Conservation (phyloP, 2,329 filamentous ascomycete genomes). For the Aspergillus sp. region DNA sequence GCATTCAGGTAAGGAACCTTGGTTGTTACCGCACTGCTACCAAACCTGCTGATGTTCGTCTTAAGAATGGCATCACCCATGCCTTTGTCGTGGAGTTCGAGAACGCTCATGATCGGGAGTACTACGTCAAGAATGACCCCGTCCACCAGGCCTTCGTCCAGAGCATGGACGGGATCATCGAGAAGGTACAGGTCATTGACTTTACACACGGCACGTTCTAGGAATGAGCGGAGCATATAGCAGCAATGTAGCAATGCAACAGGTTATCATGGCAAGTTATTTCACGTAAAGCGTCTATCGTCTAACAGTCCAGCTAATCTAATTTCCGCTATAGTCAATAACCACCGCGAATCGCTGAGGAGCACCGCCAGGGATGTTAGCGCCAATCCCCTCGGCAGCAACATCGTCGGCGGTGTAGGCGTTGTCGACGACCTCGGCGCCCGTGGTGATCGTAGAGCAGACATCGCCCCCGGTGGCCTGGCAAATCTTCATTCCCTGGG, state of each 20-base stretch:
- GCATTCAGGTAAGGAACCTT: constrained; percentile 41
- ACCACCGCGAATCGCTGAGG: constrained; percentile 18
- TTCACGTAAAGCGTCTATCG: background rate
- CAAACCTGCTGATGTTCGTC: background rate
- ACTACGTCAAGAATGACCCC: constrained; percentile 58
- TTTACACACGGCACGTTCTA: constrained; percentile 16
- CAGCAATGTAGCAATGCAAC: too few species aligned
- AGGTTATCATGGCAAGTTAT: too few species aligned
- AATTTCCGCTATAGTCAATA: constrained; percentile 21
- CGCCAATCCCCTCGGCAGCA: constrained; percentile 25
- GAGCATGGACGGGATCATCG: constrained; percentile 22
- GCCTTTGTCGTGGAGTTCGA: constrained; percentile 61
- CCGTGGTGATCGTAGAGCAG: constrained; percentile 23
- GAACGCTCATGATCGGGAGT: constrained; percentile 54
- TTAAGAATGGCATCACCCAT: constrained; percentile 55
- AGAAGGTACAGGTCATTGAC: constrained; percentile 30
- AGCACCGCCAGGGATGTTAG: constrained; percentile 18
- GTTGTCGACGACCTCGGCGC: constrained; percentile 17
- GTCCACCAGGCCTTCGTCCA: constrained; percentile 53
- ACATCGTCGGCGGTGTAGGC: constrained; percentile 23
- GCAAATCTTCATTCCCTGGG: constrained; percentile 32
- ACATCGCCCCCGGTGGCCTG: constrained; percentile 10
- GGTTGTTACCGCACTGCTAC: too few species aligned
- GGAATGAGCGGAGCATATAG: background rate
- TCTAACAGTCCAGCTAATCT: constrained; percentile 6